Conservation (phyloP, 108 stramenopile species). For the Epipyxis sp. region DNA sequence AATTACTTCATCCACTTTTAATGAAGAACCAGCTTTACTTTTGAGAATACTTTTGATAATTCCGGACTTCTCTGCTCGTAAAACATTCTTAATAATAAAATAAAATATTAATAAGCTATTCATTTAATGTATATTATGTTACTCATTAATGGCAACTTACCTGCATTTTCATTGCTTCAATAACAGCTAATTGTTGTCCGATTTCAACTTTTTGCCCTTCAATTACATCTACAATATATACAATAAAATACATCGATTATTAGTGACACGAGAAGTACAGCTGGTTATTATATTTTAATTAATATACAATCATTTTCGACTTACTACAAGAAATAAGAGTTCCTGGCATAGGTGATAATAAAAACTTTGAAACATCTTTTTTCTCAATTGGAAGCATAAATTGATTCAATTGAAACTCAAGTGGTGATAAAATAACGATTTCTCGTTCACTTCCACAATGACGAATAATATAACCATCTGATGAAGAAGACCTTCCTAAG, state of each 20-base stretch:
- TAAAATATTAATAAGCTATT: too few species aligned
- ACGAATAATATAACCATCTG: slow-evolving; percentile 44
- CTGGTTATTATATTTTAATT: neutral
- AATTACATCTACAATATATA: too few species aligned
- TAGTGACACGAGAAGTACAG: too few species aligned
- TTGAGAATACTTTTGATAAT: slow-evolving; percentile 61
- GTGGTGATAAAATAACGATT: slow-evolving; percentile 65
- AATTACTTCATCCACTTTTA: slow-evolving; percentile 44
- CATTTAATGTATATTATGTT: too few species aligned
- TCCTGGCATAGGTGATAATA: slow-evolving; percentile 93
- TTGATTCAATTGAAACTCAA: slow-evolving; percentile 68
- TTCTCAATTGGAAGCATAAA: slow-evolving; percentile 62
- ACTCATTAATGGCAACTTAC: slow-evolving; percentile 22
- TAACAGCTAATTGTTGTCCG: slow-evolving; percentile 85
- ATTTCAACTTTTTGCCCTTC: slow-evolving; percentile 81
- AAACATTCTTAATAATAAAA: too few species aligned
- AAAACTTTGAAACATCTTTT: slow-evolving; percentile 46
- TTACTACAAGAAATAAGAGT: slow-evolving; percentile 66
- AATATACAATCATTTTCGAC: slow-evolving; percentile 39
- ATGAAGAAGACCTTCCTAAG: slow-evolving; percentile 27
- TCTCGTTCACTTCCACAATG: slow-evolving; percentile 65
- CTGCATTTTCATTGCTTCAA: slow-evolving; percentile 99
- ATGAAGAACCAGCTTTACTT: slow-evolving; percentile 47
- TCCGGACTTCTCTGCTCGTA: slow-evolving; percentile 72
- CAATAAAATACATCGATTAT: slow-evolving; percentile 31